Evolutionary conservation across 106 monocot species (phyloP), one percentile per base, ranked within the genome.

Genomic region (Chionographis japonica): DNA sequence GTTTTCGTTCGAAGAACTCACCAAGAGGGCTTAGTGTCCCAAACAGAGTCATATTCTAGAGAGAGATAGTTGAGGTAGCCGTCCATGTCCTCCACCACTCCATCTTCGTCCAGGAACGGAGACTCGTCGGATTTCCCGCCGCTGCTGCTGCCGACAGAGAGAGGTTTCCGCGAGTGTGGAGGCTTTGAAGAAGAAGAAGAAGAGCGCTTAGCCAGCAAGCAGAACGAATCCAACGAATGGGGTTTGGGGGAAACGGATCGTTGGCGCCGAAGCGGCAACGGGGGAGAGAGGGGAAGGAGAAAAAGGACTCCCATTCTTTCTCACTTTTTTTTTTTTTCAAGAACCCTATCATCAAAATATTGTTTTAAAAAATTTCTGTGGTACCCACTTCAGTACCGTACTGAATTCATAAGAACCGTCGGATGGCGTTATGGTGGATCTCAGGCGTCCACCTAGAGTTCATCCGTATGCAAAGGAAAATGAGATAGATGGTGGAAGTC

Each of bases 11-110:
- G 12, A 69, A 40, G 19, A 56, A 68, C 82, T 78, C 42, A 97
- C 95, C 95, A 97, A 2, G 89, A 75, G 62, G 95, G 95, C 61
- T 97, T 97, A 68, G 95, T 97, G 86, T 97, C 95, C 95, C 92
- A 97, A 36, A 97, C 86, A 19, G 89, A 97, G 54, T 97, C 95
- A 63, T 97, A 97, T 56, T 97, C 95, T 41, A 97, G 81, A 14
- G 92, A 89, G 59, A 97, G 78, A 67, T 88, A 65, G 56, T 92
- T 85, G 74, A 92, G 89, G 70, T 92, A 97, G 12, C 86, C 82
- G 13, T 97, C 95, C 95, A 97, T 97, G 78, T 89, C 92, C 13
- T 79, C 71, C 9, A 89, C 86, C 17, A 65, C 76, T 14, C 84
- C 92, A 41, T 89, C 89, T 42, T 88, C 84, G 61, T 85, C 92